Percentiles rank a stretch among this genome's conserved stretches.
Conservation (phyloP, 768 basidiomycete species). For the Tylopilus plumbeoviolaceoides region DNA sequence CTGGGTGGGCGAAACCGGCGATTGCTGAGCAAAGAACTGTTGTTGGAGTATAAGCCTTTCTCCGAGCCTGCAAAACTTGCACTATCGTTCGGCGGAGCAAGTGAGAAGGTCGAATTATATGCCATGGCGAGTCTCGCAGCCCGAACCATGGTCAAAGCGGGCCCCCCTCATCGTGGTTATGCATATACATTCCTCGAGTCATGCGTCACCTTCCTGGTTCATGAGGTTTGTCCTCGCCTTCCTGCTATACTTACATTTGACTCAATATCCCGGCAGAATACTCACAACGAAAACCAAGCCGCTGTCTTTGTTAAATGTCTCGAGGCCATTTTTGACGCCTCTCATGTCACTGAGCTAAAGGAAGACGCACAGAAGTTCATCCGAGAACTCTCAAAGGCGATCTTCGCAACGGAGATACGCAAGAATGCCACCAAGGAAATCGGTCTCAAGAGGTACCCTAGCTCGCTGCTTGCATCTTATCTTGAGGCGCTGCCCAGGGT, state of each 20-base stretch:
- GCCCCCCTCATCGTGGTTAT: constrained; percentile 40
- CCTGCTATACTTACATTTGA: neutral
- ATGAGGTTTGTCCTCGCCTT: constrained; percentile 53
- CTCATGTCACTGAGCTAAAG: constrained; percentile 64
- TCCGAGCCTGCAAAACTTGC: constrained; percentile 67
- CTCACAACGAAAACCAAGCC: constrained; percentile 69
- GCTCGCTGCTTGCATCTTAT: constrained; percentile 59
- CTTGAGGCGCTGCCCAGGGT: constrained; percentile 81
- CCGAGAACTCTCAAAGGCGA: constrained; percentile 59
- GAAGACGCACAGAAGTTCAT: constrained; percentile 69
- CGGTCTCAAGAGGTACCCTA: constrained; percentile 50
- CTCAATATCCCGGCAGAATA: constrained; percentile 45
- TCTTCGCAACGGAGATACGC: constrained; percentile 74
- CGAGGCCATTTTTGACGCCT: constrained; percentile 75
- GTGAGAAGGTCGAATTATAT: constrained; percentile 60
- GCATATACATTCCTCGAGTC: constrained; percentile 71
- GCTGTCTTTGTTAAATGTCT: constrained; percentile 65
- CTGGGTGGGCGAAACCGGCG: constrained; percentile 91
- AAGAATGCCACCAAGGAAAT: constrained; percentile 52
- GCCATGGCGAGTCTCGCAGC: constrained; percentile 64
- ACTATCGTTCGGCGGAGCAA: constrained; percentile 69
- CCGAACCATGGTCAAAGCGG: constrained; percentile 51
- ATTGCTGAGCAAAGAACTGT: constrained; percentile 75
- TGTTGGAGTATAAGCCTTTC: constrained; percentile 65
- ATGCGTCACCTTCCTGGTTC: constrained; percentile 63